Percentiles rank a stretch among this genome's conserved stretches.
These are phyloP conservation scores for Scalesia atractyloides DNA, from an alignment of 129 eudicot genomes.

Conservation along the genomic window DNA sequence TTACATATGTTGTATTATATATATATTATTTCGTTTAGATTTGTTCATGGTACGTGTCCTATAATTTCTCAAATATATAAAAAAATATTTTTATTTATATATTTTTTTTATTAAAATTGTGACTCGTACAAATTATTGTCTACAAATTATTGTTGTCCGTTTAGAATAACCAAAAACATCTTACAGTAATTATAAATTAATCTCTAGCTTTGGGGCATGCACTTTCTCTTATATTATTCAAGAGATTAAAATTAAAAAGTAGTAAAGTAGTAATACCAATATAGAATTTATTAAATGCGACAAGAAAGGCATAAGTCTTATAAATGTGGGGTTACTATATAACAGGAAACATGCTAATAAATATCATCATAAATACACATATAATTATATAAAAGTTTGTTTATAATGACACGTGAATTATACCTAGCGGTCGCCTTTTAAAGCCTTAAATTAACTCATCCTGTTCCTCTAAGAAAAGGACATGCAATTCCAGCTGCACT, in stretches of 20 bases:
- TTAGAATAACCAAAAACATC: background rate
- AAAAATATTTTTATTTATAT: too few species aligned
- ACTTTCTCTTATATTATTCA: background rate
- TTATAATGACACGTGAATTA: conserved; percentile 24
- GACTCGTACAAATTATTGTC: too few species aligned
- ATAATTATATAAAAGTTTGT: background rate
- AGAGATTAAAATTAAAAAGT: background rate
- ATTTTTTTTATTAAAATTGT: too few species aligned
- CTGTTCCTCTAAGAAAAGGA: conserved; percentile 30
- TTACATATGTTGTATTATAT: too few species aligned
- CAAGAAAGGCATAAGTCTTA: background rate
- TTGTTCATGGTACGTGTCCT: too few species aligned
- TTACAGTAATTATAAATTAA: too few species aligned
- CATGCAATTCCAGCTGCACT: conserved; percentile 6
- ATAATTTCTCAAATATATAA: too few species aligned
- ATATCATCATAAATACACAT: conserved; percentile 16
- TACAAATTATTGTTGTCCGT: background rate
- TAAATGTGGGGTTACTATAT: conserved; percentile 24
- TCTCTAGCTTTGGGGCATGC: background rate
- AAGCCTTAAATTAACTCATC: conserved; percentile 7
- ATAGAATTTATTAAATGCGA: background rate
- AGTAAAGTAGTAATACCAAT: background rate
- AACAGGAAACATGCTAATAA: conserved; percentile 26
- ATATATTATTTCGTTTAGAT: too few species aligned
- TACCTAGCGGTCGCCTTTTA: conserved; percentile 26